Evolutionary conservation across 1,139 yeast genomes (phyloP).

Genomic region (Suhomyces coccinellae): DNA sequence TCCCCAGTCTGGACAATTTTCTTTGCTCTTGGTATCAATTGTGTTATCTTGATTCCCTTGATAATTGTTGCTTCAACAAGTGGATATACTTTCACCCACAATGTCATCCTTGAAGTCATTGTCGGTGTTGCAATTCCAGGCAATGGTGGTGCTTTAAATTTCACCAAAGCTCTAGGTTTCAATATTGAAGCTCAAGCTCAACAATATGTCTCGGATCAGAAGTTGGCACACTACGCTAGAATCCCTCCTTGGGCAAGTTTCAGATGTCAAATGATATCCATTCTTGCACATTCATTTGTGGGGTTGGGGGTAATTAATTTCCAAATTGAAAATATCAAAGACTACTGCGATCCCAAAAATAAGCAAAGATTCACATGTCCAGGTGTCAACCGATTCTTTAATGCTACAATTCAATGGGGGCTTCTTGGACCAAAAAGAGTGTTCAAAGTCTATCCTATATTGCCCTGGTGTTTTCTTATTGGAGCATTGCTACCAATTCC

Average conservation of each 20-base stretch:
- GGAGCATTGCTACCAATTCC: conserved; percentile 33
- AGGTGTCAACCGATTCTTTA: conserved; percentile 33
- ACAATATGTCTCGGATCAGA: conserved; percentile 38
- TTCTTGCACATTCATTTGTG: conserved; percentile 26
- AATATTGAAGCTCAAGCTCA: conserved; percentile 37
- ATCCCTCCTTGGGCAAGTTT: conserved; percentile 38
- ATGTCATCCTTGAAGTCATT: conserved; percentile 23
- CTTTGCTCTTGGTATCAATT: conserved; percentile 24
- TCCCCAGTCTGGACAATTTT: conserved; percentile 27
- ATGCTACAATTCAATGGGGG: conserved; percentile 37
- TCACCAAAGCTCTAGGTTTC: conserved; percentile 24
- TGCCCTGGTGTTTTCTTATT: conserved; percentile 36
- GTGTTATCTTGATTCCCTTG: conserved; percentile 23
- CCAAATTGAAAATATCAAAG: conserved; percentile 26
- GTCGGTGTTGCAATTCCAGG: conserved; percentile 25
- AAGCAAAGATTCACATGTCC: conserved; percentile 35
- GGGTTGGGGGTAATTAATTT: conserved; percentile 32
- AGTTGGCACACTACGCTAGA: conserved; percentile 36
- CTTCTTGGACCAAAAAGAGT: conserved; percentile 39
- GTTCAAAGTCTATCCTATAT: conserved; percentile 32
- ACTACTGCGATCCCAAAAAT: conserved; percentile 30
- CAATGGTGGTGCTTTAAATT: conserved; percentile 23
- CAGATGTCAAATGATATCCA: conserved; percentile 34
- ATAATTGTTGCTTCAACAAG: conserved; percentile 19
- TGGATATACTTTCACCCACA: conserved; percentile 21